Conservation (phyloP, 805 yeast genomes). For the Isabelozyma pseudorhagii region DNA sequence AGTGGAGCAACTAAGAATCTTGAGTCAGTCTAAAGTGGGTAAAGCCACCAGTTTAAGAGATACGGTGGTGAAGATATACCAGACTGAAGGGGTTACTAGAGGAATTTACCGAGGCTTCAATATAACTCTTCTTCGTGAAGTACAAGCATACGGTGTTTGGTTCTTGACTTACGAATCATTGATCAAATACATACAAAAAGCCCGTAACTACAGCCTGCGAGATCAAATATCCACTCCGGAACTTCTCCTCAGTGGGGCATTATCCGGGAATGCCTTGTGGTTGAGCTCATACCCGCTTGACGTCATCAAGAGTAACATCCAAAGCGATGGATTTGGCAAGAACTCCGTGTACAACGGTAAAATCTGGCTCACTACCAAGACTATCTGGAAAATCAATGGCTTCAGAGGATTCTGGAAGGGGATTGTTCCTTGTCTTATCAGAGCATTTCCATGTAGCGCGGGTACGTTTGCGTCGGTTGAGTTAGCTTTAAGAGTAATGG, state of each 20-base stretch:
- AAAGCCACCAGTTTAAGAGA: slow-evolving; percentile 16
- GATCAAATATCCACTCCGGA: slow-evolving; percentile 53
- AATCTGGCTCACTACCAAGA: slow-evolving; percentile 28
- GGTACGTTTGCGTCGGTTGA: slow-evolving; percentile 80
- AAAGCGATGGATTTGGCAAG: slow-evolving; percentile 50
- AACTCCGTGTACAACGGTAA: slow-evolving; percentile 43
- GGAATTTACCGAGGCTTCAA: slow-evolving; percentile 56
- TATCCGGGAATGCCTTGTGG: slow-evolving; percentile 71
- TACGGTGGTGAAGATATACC: slow-evolving; percentile 42
- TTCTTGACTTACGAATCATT: slow-evolving; percentile 61
- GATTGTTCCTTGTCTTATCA: slow-evolving; percentile 52
- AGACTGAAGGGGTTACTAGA: slow-evolving; percentile 35
- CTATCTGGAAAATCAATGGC: slow-evolving; percentile 44
- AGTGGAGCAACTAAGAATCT: slow-evolving; percentile 63
- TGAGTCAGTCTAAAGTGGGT: slow-evolving; percentile 50
- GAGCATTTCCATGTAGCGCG: slow-evolving; percentile 67
- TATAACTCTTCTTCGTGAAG: slow-evolving; percentile 55
- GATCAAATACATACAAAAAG: slow-evolving; percentile 36
- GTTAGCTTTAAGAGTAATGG: slow-evolving; percentile 55
- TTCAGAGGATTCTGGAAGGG: slow-evolving; percentile 61
- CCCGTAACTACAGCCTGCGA: slow-evolving; percentile 36
- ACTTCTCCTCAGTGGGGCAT: slow-evolving; percentile 55
- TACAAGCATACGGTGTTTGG: slow-evolving; percentile 79
- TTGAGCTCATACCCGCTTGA: slow-evolving; percentile 52
- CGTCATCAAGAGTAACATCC: slow-evolving; percentile 49